These are phyloP conservation scores for Colletotrichum australisinense DNA, from an alignment of 2,329 filamentous ascomycete species.

Conservation along the genomic window DNA sequence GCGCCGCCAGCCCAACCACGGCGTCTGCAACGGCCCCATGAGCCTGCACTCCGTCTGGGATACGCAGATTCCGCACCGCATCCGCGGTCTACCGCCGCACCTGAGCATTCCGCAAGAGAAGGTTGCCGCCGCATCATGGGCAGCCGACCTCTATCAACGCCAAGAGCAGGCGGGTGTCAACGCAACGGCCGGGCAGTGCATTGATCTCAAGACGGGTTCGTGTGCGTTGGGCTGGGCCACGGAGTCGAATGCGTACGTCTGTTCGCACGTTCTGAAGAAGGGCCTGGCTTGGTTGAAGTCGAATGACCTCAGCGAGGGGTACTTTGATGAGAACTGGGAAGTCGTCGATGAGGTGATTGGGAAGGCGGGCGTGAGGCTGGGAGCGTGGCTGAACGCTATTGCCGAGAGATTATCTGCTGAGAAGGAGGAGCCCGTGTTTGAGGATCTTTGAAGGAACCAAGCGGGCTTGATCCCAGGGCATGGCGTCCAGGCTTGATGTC, in stretches of 20 bases:
- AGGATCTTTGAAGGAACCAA: constrained; percentile 21
- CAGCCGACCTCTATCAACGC: constrained; percentile 17
- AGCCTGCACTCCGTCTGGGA: constrained; percentile 36
- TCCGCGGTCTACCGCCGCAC: constrained; percentile 30
- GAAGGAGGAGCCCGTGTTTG: background rate
- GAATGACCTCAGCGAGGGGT: constrained; percentile 30
- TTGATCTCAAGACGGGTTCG: constrained; percentile 10
- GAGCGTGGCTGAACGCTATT: constrained; percentile 32
- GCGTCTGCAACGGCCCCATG: constrained; percentile 30
- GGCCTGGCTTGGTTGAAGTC: constrained; percentile 21
- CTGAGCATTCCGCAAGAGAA: constrained; percentile 24
- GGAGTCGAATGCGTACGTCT: constrained; percentile 31
- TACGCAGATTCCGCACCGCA: constrained; percentile 33
- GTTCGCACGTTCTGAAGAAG: constrained; percentile 26
- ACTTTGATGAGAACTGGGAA: constrained; percentile 32
- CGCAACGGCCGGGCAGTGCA: constrained; percentile 17
- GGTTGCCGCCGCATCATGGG: constrained; percentile 27
- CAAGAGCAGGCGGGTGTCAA: constrained; percentile 15
- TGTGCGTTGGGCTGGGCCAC: constrained; percentile 27
- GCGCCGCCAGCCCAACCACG: constrained; percentile 25
- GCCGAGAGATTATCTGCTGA: constrained; percentile 13
- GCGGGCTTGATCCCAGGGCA: background rate
- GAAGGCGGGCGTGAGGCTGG: constrained; percentile 28
- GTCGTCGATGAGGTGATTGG: constrained; percentile 33
- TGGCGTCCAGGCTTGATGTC: no score